These are phyloP conservation scores for Ascobolus immersus DNA, from an alignment of 495 filamentous ascomycete species.

Conservation along the genomic window DNA sequence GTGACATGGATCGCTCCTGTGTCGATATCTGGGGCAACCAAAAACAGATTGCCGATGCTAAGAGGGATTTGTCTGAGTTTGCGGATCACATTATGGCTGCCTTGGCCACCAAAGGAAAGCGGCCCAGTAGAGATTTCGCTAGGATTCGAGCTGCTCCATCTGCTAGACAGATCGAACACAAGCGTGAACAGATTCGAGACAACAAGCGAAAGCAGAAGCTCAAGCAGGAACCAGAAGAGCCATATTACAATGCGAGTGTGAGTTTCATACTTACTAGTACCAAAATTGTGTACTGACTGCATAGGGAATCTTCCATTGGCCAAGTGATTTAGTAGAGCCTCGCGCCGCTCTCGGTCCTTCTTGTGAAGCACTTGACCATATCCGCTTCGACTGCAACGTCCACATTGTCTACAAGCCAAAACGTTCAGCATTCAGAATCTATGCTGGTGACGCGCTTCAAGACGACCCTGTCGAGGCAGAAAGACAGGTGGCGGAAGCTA, in stretches of 20 bases:
- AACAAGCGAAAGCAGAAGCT: conserved; percentile 7
- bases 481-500: conserved; percentile 8
- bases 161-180: neutral
- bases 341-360: conserved; percentile 8
- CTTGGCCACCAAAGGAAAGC: conserved; percentile 1
- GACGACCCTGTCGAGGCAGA: too few relatives aligned
- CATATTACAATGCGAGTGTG: conserved; percentile 6
- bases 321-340: conserved; percentile 6
- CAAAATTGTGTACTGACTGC: conserved; percentile 2
- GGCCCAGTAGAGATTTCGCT: conserved; percentile 3
- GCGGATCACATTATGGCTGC: conserved; percentile 8
- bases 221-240: conserved; percentile 6
- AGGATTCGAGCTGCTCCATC: conserved; percentile 8
- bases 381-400: conserved; percentile 12
- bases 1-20: neutral
- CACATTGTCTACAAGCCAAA: conserved; percentile 7
- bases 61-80: conserved; percentile 8
- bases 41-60: conserved; percentile 8
- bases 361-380: conserved; percentile 11
- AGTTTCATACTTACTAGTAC: conserved; percentile 2
- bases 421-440: conserved; percentile 6
- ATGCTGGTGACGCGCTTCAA: conserved; percentile 8
- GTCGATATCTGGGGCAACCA: conserved; percentile 12
- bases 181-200: neutral
- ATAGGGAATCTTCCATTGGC: conserved; percentile 13